Base-by-base conservation (phyloP, 768 basidiomycete species). In the Phanerochaete carnosa region DNA sequence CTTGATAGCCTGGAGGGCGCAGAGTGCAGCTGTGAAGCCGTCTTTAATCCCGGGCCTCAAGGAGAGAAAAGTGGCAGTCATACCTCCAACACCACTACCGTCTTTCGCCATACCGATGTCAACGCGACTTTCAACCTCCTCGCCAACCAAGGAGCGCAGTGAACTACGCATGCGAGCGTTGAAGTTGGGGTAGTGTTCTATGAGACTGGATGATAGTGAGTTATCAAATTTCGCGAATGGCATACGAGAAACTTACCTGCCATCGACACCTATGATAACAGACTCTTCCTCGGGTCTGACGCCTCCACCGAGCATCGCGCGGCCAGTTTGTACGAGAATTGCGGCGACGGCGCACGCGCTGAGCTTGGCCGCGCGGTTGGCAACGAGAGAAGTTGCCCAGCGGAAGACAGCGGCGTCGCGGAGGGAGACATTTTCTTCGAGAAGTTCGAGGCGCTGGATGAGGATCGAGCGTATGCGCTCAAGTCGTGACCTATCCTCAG, bases 61-160 rank as follows among this genome's bases (percentile, higher is more conserved):
- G 28, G 8, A 32, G 4, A 32, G 1, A 13, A 32, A n/a, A 52
- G 45, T 19, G n/a, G 37, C 52, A 35, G 23, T 73, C 90, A 76
- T 73, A 97, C 95, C 96, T 70, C 97, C 97, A 45, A 95, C 94
- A 37, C 96, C 97, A 68, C 93, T 95, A 13, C 97, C 97, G 66
- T 99, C 97, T 74, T 97, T 98, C 3, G 97, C 97, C 71, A 98
- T 72, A 37, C 94, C 96, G 67, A 98, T 91, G 52, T 88, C 82
- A 0, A 97, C 86, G 30, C 85, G 78, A 68, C 84, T 79, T 77
- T 95, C 94, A 7, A 91, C 86, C 32, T 91, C 86, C 43, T 83
- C 78, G 2, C 96, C 96, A 2, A 98, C 84, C 23, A 98, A 69
- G 2, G 75, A 70, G n/a, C 83, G 77, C 54, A 99, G 72, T 0